phyloP scores from a whole-genome alignment of 176 grass and related monocot genomes.

The Cenchrus purpureus region DNA sequence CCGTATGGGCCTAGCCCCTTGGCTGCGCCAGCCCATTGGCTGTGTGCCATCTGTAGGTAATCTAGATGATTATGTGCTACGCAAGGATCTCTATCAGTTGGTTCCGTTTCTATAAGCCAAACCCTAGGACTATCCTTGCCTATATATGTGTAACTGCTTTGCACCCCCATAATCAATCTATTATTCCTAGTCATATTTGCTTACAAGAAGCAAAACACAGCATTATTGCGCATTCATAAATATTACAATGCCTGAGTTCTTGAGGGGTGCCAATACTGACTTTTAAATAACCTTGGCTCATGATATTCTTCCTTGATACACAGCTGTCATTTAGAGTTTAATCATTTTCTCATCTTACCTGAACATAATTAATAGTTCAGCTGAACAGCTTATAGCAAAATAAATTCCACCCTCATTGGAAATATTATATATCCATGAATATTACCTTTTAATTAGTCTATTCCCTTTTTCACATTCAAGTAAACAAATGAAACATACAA shows the following conservation, averaged over 20 bases:
- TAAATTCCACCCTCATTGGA: background rate
- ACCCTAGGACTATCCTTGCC: no score
- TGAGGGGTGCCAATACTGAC: background rate
- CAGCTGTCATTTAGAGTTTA: background rate
- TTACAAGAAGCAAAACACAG: background rate
- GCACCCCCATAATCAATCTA: no score
- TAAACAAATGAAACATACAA: background rate
- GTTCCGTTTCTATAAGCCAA: no score
- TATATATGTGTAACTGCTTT: no score
- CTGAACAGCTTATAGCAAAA: background rate
- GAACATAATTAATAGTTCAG: background rate
- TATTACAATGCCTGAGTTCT: conserved; percentile 2
- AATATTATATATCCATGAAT: background rate
- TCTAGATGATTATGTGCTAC: no score
- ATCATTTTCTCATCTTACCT: background rate
- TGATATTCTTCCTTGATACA: conserved; percentile 20
- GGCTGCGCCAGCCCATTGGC: no score
- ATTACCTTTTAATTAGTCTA: background rate
- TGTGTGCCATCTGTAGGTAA: no score
- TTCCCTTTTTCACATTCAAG: conserved; percentile 4
- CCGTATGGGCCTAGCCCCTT: no score
- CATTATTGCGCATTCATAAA: conserved; percentile 11
- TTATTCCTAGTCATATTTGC: no score
- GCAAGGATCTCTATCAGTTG: no score
- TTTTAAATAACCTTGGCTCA: conserved; percentile 1